A percentile compares a stretch with the other conserved stretches of the same genome.
Conservation (phyloP, 768 basidiomycete species). For the Vararia minispora region DNA sequence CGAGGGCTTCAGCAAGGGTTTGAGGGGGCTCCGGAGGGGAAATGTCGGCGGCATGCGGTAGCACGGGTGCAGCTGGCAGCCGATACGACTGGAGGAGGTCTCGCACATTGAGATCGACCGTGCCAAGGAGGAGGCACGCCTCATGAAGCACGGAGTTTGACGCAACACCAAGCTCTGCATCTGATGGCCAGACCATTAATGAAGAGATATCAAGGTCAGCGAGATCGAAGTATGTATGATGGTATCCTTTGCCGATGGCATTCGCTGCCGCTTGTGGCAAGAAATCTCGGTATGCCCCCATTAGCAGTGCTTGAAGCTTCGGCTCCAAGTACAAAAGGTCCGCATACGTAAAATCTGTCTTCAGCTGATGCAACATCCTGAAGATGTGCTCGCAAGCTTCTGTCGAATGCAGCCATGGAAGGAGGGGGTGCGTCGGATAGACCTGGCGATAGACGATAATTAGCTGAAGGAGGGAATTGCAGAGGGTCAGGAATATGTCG, state of each 20-base stretch:
- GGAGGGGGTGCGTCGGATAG: slow-evolving; percentile 13
- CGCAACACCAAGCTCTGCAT: slow-evolving; percentile 1
- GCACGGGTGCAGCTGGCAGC: too few relatives aligned
- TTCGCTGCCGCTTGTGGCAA: slow-evolving; percentile 9
- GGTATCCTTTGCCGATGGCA: slow-evolving; percentile 13
- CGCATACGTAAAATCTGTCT: slow-evolving; percentile 16
- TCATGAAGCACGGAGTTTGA: neutral
- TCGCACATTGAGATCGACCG: neutral
- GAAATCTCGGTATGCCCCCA: slow-evolving; percentile 8
- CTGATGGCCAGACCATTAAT: slow-evolving; percentile 11
- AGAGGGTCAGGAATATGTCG: slow-evolving; percentile 17
- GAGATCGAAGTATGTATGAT: slow-evolving; percentile 15
- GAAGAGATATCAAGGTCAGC: slow-evolving; percentile 9
- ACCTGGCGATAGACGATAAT: slow-evolving; percentile 14
- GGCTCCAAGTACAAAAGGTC: slow-evolving; percentile 15
- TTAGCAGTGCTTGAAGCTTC: slow-evolving; percentile 13
- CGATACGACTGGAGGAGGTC: neutral
- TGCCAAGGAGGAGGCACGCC: neutral
- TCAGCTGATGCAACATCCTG: slow-evolving; percentile 14
- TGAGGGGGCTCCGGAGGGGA: too few relatives aligned
- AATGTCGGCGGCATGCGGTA: too few relatives aligned
- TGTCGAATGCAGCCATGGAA: slow-evolving; percentile 24
- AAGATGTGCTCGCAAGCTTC: slow-evolving; percentile 22
- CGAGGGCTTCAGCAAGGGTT: too few relatives aligned
- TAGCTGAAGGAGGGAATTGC: slow-evolving; percentile 14